Conservation (phyloP, 1,284 basidiomycete genomes). For the Cronartium quercuum region DNA sequence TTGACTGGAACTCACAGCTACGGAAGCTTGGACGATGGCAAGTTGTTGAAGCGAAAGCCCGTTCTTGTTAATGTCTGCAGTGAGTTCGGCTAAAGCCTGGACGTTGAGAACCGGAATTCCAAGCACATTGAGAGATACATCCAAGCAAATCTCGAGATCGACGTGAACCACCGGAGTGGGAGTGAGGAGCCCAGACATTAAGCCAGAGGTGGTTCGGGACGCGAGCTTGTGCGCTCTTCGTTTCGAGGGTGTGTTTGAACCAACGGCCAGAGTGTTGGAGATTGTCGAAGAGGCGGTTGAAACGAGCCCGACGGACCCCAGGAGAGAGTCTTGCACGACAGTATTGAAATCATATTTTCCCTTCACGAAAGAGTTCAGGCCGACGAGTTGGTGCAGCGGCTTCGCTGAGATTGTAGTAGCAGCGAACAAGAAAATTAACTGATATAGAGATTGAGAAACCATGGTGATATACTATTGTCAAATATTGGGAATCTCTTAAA, state of each 20-base stretch:
- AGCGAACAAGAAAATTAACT: background rate
- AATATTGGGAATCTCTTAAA: no score
- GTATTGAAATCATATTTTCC: background rate
- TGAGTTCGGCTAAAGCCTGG: constrained; percentile 5
- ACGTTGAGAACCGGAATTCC: constrained; percentile 12
- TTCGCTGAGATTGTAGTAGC: background rate
- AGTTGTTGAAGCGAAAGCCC: constrained; percentile 23
- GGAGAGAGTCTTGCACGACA: background rate
- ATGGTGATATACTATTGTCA: background rate
- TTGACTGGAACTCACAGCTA: constrained; percentile 1
- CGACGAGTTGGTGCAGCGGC: background rate
- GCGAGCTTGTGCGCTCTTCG: background rate
- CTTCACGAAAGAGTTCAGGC: background rate
- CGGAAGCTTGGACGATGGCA: constrained; percentile 8
- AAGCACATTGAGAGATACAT: constrained; percentile 27
- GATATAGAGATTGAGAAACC: background rate
- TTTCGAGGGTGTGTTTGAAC: background rate
- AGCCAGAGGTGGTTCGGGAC: background rate
- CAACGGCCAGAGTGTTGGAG: background rate
- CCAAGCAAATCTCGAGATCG: constrained; percentile 22
- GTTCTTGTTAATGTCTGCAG: background rate
- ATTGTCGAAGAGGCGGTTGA: background rate
- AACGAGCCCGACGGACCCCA: background rate
- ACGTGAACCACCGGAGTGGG: background rate
- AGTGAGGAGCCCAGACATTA: background rate